A percentile compares a stretch with the other conserved stretches of the same genome.
Conservation (phyloP, 2,329 filamentous ascomycete genomes). For the Dryadomyces sulphureus region DNA sequence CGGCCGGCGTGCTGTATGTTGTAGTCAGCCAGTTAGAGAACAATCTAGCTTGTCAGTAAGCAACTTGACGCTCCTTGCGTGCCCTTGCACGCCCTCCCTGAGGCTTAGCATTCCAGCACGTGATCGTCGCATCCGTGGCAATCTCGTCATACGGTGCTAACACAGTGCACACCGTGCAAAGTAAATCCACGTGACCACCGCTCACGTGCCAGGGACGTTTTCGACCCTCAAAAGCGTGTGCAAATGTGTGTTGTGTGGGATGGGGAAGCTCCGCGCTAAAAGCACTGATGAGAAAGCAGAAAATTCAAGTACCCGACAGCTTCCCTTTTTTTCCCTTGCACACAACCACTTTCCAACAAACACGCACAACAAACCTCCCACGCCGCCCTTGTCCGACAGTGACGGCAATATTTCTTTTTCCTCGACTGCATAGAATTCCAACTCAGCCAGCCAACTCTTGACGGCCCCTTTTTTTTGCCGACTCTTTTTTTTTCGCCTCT, state of each 20-base stretch:
- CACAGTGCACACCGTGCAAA: not conserved
- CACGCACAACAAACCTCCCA: not conserved
- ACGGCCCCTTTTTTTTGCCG: not conserved
- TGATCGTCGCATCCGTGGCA: not conserved
- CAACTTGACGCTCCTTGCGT: too few species aligned
- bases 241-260: conserved; percentile 6
- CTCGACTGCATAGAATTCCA: not conserved
- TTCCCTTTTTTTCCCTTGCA: conserved; percentile 2
- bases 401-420: not conserved
- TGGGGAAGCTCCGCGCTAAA: conserved; percentile 10
- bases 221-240: not conserved
- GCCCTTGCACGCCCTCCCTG: too few species aligned
- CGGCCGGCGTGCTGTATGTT: not conserved
- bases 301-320: conserved; percentile 6
- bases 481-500: not conserved
- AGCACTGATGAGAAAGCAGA: not conserved
- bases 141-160: not conserved
- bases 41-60: too few species aligned
- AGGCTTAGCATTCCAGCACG: too few species aligned
- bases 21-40: too few species aligned
- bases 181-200: not conserved
- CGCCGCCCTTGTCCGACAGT: not conserved
- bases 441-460: not conserved
- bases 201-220: conserved; percentile 8
- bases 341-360: not conserved